Conservation (phyloP, 257 asterid species). For the Plantago ovata region DNA sequence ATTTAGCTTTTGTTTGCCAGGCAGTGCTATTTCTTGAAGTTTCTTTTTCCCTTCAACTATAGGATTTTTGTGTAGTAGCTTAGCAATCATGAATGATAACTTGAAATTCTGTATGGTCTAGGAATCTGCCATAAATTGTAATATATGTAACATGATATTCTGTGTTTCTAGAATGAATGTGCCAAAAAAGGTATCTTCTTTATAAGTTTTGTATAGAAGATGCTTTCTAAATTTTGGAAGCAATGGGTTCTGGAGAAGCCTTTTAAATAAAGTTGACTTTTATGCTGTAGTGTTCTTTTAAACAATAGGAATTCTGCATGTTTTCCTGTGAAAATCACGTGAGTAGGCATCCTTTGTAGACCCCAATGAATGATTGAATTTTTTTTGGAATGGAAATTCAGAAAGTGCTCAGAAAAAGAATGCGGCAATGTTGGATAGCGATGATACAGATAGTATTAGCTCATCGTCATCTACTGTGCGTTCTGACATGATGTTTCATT, state of each 20-base stretch:
- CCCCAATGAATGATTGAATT: not conserved
- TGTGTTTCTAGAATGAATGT: no score
- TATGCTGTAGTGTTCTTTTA: no score
- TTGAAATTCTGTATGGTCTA: not conserved
- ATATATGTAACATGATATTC: no score
- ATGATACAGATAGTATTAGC: slow-evolving; percentile 73
- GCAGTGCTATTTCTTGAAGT: no score
- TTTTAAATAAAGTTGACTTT: no score
- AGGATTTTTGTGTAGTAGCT: not conserved
- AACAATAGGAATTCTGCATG: no score
- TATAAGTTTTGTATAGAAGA: no score
- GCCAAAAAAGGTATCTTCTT: no score
- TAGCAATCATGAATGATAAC: not conserved
- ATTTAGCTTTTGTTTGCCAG: no score
- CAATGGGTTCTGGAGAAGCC: no score
- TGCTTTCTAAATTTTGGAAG: no score
- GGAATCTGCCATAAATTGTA: no score
- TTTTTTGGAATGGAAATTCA: slow-evolving; percentile 19
- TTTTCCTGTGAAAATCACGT: not conserved
- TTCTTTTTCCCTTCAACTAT: not conserved
- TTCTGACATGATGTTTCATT: slow-evolving; percentile 33
- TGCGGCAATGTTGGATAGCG: slow-evolving; percentile 79
- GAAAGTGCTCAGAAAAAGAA: slow-evolving; percentile 76
- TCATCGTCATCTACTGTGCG: slow-evolving; percentile 64
- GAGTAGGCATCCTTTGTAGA: not conserved